Evolutionary conservation across 2,329 filamentous ascomycete genomes (phyloP).

Genomic region (Neocucurbitaria cava): DNA sequence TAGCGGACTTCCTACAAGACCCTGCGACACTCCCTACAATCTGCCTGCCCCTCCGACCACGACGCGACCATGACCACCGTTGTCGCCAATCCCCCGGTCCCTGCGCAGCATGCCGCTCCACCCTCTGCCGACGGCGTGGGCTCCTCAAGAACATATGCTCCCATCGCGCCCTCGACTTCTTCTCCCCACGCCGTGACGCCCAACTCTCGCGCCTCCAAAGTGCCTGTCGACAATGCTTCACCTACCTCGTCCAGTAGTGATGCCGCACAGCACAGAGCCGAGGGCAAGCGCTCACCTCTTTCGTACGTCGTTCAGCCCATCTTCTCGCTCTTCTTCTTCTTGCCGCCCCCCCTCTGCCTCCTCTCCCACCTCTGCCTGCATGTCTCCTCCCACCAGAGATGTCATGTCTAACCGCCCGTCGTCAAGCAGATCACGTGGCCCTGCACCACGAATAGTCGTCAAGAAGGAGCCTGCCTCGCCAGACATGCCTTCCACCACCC

Average conservation of each 20-base stretch:
- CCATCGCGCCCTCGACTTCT: conserved; percentile 53
- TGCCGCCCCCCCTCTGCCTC: conserved; percentile 5
- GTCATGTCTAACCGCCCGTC: conserved; percentile 49
- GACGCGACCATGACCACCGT: conserved; percentile 55
- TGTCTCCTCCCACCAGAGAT: conserved; percentile 36
- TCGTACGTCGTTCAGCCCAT: conserved; percentile 53
- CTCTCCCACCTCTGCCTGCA: conserved; percentile 26
- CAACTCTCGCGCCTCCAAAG: conserved; percentile 44
- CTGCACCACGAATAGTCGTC: conserved; percentile 81
- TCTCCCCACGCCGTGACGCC: conserved; percentile 49
- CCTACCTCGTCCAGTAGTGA: conserved; percentile 49
- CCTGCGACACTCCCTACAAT: conserved; percentile 47
- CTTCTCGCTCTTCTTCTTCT: conserved; percentile 31
- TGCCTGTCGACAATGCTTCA: conserved; percentile 48
- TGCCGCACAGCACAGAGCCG: conserved; percentile 48
- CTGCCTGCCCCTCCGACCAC: conserved; percentile 31
- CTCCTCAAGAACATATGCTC: conserved; percentile 52
- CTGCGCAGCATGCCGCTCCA: conserved; percentile 48
- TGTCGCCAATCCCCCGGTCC: conserved; percentile 52
- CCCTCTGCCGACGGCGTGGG: conserved; percentile 45
- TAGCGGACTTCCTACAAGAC: conserved; percentile 42
- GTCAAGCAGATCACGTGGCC: conserved; percentile 59
- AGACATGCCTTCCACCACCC: conserved; percentile 73
- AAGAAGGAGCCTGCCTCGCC: conserved; percentile 96
- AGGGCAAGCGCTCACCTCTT: conserved; percentile 62